A percentile compares a stretch with the other conserved stretches of the same genome.
Evolutionary conservation across 176 grass and related monocot genomes (phyloP).

Genomic region (Oryza longistaminata): DNA sequence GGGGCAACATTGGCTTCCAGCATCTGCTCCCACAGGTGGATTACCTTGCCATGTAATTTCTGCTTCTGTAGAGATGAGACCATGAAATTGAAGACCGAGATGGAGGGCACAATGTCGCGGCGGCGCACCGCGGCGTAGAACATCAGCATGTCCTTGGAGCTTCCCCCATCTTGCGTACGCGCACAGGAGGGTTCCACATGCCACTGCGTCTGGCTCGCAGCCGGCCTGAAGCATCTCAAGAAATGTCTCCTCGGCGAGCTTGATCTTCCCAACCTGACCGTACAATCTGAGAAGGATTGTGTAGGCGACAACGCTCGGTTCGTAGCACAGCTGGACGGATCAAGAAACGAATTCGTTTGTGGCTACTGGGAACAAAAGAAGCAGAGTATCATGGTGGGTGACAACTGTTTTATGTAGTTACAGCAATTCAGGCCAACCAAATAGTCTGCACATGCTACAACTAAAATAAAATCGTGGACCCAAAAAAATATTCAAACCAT

Average conservation of each 20-base stretch:
- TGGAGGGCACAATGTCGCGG: conserved; percentile 53
- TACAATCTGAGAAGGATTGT: conserved; percentile 80
- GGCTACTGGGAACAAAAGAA: background rate
- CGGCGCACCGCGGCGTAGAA: conserved; percentile 69
- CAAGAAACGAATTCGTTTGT: background rate
- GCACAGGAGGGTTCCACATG: conserved; percentile 88
- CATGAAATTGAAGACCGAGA: conserved; percentile 89
- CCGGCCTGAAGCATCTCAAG: conserved; percentile 93
- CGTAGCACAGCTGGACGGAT: conserved; percentile 74
- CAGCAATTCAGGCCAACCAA: background rate
- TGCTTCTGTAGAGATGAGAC: conserved; percentile 95
- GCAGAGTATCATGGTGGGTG: background rate
- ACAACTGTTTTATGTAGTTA: background rate
- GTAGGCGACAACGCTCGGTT: conserved; percentile 85
- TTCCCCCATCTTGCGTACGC: conserved; percentile 76
- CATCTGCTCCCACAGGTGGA: conserved; percentile 78
- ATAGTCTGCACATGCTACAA: background rate
- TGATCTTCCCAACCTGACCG: conserved; percentile 67
- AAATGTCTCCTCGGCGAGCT: conserved; percentile 78
- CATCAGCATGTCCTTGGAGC: conserved; percentile 84
- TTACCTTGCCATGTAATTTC: conserved; percentile 68
- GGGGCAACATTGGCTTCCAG: conserved; percentile 51
- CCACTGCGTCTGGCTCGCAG: conserved; percentile 78
- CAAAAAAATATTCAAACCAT: background rate
- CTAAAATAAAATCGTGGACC: background rate